phyloP scores from a whole-genome alignment of 805 yeast genomes.

The Ogataea ramenticola region DNA sequence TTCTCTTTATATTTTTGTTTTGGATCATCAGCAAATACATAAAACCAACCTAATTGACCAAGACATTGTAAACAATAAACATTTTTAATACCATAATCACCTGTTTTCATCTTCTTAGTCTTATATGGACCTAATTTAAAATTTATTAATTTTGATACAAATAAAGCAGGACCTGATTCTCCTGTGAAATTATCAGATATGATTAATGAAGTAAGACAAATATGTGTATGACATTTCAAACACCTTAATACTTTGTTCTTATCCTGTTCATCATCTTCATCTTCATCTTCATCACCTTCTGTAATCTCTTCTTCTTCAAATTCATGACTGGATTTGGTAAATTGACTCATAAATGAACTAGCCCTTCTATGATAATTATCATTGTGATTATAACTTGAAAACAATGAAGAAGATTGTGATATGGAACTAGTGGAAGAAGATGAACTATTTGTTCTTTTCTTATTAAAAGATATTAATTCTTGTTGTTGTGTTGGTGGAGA shows the following conservation, averaged over 20 bases:
- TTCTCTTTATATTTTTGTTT: conserved; percentile 26
- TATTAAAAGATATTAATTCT: too few species aligned
- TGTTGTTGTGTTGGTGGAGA: conserved; percentile 2
- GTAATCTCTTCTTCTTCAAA: conserved; percentile 4
- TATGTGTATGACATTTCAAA: conserved; percentile 26
- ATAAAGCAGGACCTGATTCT: conserved; percentile 25
- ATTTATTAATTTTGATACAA: conserved; percentile 25
- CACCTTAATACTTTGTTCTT: conserved; percentile 21
- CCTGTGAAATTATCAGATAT: conserved; percentile 28
- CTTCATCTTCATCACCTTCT: conserved; percentile 14
- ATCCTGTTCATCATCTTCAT: conserved; percentile 9
- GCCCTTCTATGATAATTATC: background rate
- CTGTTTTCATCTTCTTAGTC: conserved; percentile 25
- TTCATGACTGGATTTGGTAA: background rate
- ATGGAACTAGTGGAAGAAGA: background rate
- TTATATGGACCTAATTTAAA: conserved; percentile 11
- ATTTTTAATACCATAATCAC: conserved; percentile 22
- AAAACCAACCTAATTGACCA: conserved; percentile 26
- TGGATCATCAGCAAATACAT: conserved; percentile 20
- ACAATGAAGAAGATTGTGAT: background rate
- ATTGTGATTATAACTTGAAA: background rate
- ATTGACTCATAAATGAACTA: background rate
- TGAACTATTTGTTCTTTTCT: background rate
- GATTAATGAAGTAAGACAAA: conserved; percentile 20
- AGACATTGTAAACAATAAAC: conserved; percentile 26